These are phyloP conservation scores for Hondaea fermentalgiana DNA, from an alignment of 108 stramenopile genomes.

Conservation along the genomic window DNA sequence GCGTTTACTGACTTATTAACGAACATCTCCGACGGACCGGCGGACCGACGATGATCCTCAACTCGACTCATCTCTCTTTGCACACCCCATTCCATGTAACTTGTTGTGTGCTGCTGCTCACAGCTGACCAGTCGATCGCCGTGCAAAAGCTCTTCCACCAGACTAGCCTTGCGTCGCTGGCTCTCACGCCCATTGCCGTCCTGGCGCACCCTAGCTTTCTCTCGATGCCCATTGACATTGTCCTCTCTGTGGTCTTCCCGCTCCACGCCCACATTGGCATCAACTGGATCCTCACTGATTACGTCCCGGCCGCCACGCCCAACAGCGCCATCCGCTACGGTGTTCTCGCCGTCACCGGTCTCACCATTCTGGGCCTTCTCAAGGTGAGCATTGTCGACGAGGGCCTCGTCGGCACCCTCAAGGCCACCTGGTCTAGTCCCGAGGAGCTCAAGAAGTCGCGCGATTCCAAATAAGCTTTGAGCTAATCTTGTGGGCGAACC, in stretches of 20 bases:
- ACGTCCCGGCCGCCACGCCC: not conserved
- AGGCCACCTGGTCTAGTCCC: not conserved
- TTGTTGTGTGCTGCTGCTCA: not conserved
- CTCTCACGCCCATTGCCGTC: not conserved
- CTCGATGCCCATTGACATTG: not conserved
- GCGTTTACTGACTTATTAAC: too few species aligned
- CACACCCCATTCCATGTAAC: not conserved
- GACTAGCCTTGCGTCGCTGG: constrained; percentile 1
- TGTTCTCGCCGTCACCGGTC: not conserved
- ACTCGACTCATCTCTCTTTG: not conserved
- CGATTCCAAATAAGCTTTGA: not conserved
- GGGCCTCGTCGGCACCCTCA: constrained; percentile 12
- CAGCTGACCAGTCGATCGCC: not conserved
- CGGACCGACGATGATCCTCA: too few species aligned
- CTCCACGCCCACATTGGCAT: constrained; percentile 18
- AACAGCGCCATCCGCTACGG: not conserved
- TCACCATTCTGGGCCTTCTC: not conserved
- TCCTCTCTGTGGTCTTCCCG: not conserved
- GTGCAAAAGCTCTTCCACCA: not conserved
- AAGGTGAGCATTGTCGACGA: not conserved
- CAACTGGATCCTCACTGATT: constrained; percentile 15
- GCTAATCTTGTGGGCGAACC: not conserved
- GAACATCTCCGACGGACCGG: too few species aligned
- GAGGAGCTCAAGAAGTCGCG: constrained; percentile 2
- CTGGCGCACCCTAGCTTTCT: not conserved